Base-by-base conservation (phyloP, 225 moss, liverwort and hornwort species). In the Bryum argenteum region DNA sequence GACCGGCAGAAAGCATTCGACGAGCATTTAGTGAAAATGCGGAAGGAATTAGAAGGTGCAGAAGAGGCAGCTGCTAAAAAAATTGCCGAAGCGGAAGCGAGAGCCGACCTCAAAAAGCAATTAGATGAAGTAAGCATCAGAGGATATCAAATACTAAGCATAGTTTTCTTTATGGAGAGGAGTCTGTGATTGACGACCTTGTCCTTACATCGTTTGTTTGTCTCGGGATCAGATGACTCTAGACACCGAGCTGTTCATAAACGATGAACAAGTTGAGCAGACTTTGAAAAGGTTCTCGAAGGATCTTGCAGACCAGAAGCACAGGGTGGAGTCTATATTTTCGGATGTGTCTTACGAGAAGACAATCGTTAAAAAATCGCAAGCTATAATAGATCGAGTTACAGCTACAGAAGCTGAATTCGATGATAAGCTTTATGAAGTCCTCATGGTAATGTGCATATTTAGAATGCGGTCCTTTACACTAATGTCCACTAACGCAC, bases 1-100 rank as follows among this genome's bases (percentile, higher is more conserved):
- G 81, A 85, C 50, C 87, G 84, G 67, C 87, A 90, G 57, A 83
- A 76, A 68, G 89, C 80, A 3, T 86, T 84, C 66, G 64, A 87
- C 11, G 63, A 76, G 65, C 89, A 88, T 75, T 61, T 89, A 51
- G 79, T 76, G 56, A 48, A 62, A 28, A 77, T 92, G 72, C 78
- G 83, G 52, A 71, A 65, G 52, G 72, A 90, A 54, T 38, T 90
- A 57, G 90, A 80, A 79, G 82, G 72, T 33, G 82, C 84, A 66
- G 83, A 90, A 67, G 58, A 44, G 45, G 78, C 56, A 73, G 84
- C 87, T 47, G 77, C 75, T 17, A 80, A 76, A 56, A 75, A 41
- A 57, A 50, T 89, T 6, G 66, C 76, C 45, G 80, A 80, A 67
- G 88, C 67, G 37, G 63, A 59, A 69, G 64, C 74, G 10, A 72